Evolutionary conservation across 2,329 filamentous ascomycete genomes (phyloP), one percentile per base, ranked within the genome.

Genomic region (Monosporascus sp.): DNA sequence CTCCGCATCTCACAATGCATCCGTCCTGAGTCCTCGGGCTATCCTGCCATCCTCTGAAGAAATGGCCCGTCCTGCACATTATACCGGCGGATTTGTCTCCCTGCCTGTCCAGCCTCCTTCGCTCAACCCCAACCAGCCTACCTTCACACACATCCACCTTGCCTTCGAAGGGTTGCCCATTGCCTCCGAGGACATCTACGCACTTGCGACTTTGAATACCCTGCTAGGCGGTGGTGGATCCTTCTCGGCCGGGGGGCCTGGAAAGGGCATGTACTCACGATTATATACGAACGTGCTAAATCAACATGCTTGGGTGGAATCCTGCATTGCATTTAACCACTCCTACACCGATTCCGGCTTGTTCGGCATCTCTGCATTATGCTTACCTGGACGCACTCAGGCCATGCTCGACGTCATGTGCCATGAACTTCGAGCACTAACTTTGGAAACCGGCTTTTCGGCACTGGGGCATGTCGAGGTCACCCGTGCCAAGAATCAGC

Each of bases 191-290:
- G 93, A 97, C 69, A 97, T 99, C 65, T 99, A 97, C 74, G 92
- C 94, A 19, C 85, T 97, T 45, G 94, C 94, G 7, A 96, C 93
- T 1, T 80, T 99, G 1, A 95, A 97, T 72, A 97, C 91, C 1
- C 87, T 99, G 9, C 89, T 99, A 37, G 94, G 94, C 54, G 94
- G 94, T 48, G 94, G 94, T 48, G 94, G 94, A 24, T 97, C 92
- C 52, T 99, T 99, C 77, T 96, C 90, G 17, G 94, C 94, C 51
- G 94, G 94, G 63, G 94, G 94, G 0, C 94, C 94, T 5, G 94
- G 94, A 51, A 99, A 99, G 77, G 94, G 94, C 70, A 99, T 99
- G 94, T 97, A 97, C 78, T 96, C 90, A 38, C 88, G 94, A 14
- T 83, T 99, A 8, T 99, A 97, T 78, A 97, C 92, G 58, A 96